Evolutionary conservation across 106 monocot genomes (phyloP).

Genomic region (Agapanthus africanus): DNA sequence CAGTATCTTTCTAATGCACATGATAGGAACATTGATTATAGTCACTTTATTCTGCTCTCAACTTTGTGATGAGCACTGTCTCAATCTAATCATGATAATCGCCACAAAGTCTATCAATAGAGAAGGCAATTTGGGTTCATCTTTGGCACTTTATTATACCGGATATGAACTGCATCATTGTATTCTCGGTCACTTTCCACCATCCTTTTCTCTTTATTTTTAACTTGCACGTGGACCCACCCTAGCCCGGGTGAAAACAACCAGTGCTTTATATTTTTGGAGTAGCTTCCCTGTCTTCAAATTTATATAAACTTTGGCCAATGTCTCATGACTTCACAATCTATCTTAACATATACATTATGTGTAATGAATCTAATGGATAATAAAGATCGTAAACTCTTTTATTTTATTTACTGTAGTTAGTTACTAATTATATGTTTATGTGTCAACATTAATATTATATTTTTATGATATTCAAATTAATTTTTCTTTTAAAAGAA

Average conservation of each 20-base stretch:
- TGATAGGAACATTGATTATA: background rate
- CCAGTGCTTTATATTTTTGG: background rate
- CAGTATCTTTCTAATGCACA: background rate
- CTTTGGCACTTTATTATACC: background rate
- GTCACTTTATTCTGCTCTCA: background rate
- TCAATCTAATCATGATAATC: conserved; percentile 5
- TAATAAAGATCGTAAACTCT: too few species aligned
- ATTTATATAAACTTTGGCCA: too few species aligned
- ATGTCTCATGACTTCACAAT: too few species aligned
- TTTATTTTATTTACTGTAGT: too few species aligned
- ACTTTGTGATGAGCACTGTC: background rate
- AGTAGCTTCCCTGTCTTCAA: too few species aligned
- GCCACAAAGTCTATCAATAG: background rate
- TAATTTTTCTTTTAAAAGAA: too few species aligned
- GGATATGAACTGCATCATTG: background rate
- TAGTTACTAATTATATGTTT: too few species aligned
- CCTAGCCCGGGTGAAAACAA: background rate
- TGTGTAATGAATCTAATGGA: background rate
- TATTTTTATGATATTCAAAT: too few species aligned
- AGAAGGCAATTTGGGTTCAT: conserved; percentile 6
- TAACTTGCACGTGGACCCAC: too few species aligned
- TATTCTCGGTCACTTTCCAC: background rate
- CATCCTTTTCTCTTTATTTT: background rate
- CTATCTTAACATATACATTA: too few species aligned
- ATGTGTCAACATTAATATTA: too few species aligned